Conservation (phyloP, 1,284 basidiomycete genomes). For the Erythrobasidium hasegawianum region DNA sequence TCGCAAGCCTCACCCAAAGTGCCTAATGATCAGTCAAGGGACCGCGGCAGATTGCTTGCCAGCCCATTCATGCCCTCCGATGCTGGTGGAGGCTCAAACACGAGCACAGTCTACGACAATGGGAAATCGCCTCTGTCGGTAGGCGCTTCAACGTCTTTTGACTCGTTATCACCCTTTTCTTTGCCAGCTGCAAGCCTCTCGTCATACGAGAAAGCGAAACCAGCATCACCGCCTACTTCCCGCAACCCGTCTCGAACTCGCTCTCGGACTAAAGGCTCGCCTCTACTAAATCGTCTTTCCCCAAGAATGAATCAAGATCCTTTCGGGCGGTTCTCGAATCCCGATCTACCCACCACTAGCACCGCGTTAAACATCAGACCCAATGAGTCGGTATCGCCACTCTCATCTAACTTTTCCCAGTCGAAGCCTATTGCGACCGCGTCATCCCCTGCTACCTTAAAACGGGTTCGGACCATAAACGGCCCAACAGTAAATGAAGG, state of each 20-base stretch:
- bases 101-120: too few relatives aligned
- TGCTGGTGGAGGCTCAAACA: not conserved
- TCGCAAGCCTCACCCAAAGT: not conserved
- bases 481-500: not conserved
- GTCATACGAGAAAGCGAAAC: not conserved
- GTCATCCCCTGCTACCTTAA: not conserved
- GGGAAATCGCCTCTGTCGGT: not conserved
- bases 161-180: constrained; percentile 25
- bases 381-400: not conserved
- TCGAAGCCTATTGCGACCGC: not conserved
- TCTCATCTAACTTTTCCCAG: not conserved
- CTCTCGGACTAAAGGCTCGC: constrained; percentile 8
- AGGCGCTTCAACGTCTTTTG: constrained; percentile 4
- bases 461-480: not conserved
- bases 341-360: not conserved
- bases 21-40: too few relatives aligned
- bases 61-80: constrained; percentile 22
- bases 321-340: not conserved
- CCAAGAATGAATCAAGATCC: constrained; percentile 16
- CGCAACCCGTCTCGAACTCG: constrained; percentile 10
- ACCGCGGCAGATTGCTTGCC: constrained; percentile 1
- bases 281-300: constrained; percentile 21
- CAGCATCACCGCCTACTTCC: constrained; percentile 6
- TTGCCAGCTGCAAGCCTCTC: constrained; percentile 5
- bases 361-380: not conserved